Percentiles rank a stretch among this genome's conserved stretches.
Conservation (phyloP, 1,284 basidiomycete genomes). For the Abortiporus biennis region DNA sequence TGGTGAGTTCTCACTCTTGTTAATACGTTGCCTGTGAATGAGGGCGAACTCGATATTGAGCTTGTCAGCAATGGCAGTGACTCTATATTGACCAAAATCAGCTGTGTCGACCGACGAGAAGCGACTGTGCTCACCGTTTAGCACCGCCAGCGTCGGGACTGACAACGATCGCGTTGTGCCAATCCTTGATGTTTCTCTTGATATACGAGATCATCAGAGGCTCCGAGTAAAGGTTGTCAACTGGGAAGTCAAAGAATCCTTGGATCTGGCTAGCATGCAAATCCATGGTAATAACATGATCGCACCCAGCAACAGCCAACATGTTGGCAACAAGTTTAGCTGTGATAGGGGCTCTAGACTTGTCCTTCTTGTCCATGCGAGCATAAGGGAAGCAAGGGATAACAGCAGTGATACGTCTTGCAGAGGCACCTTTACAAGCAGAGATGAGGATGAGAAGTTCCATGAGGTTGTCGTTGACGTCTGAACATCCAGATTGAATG, state of each 20-base stretch:
- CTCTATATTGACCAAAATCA: conserved; percentile 40
- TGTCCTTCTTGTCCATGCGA: conserved; percentile 98
- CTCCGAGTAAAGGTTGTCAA: conserved; percentile 93
- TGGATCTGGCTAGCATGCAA: conserved; percentile 98
- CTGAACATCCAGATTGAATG: conserved; percentile 78
- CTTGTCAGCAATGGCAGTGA: conserved; percentile 93
- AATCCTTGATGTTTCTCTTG: conserved; percentile 81
- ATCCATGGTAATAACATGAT: conserved; percentile 99
- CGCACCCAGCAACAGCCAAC: conserved; percentile 92
- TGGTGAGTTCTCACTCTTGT: conserved; percentile 48
- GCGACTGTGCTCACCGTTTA: conserved; percentile 64
- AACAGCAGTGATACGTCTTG: conserved; percentile 94
- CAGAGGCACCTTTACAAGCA: conserved; percentile 97
- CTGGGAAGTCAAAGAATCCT: conserved; percentile 98
- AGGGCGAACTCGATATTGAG: conserved; percentile 95
- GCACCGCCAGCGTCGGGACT: conserved; percentile 97
- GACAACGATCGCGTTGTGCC: conserved; percentile 91
- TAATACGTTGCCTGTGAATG: conserved; percentile 87
- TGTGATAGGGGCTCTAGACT: conserved; percentile 93
- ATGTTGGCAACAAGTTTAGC: conserved; percentile 99
- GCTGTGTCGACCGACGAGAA: not conserved
- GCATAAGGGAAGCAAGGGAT: conserved; percentile 98
- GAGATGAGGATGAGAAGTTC: conserved; percentile 87
- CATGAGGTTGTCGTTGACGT: conserved; percentile 85
- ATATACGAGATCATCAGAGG: conserved; percentile 87